Percentiles rank a stretch among this genome's conserved stretches.
Evolutionary conservation across 208 protist genomes (phyloP).

Genomic region (Trichomonas vaginalis): DNA sequence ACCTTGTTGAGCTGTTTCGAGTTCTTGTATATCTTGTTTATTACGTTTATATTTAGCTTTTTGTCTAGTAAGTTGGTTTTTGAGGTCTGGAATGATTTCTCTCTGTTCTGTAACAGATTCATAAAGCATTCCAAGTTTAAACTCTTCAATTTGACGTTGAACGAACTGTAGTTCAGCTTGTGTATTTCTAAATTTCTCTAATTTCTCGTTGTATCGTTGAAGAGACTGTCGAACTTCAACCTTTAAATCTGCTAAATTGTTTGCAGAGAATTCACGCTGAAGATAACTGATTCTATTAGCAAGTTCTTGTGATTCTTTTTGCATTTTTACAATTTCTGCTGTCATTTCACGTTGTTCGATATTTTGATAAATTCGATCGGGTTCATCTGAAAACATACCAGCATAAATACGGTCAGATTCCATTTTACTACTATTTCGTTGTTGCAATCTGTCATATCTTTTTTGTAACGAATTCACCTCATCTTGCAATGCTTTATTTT

Average conservation of each 20-base stretch:
- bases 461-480: neutral
- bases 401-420: neutral
- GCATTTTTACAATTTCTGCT: neutral
- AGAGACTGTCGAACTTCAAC: neutral
- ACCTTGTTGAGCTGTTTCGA: neutral
- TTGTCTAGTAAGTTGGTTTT: neutral
- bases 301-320: neutral
- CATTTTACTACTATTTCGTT: neutral
- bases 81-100: neutral
- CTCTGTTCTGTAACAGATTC: neutral
- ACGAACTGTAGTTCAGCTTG: neutral
- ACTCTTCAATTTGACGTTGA: neutral
- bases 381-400: neutral
- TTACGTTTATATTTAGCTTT: neutral
- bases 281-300: neutral
- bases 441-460: neutral
- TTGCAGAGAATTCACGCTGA: neutral
- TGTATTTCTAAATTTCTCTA: neutral
- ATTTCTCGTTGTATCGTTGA: neutral
- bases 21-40: neutral
- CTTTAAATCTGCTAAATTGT: neutral
- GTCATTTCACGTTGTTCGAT: neutral
- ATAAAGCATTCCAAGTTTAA: neutral
- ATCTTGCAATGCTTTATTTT: neutral
- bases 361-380: neutral